Percentiles rank a stretch among this genome's conserved stretches.
Evolutionary conservation across 2,329 filamentous ascomycete species (phyloP).

Genomic region (Claviceps purpurea): DNA sequence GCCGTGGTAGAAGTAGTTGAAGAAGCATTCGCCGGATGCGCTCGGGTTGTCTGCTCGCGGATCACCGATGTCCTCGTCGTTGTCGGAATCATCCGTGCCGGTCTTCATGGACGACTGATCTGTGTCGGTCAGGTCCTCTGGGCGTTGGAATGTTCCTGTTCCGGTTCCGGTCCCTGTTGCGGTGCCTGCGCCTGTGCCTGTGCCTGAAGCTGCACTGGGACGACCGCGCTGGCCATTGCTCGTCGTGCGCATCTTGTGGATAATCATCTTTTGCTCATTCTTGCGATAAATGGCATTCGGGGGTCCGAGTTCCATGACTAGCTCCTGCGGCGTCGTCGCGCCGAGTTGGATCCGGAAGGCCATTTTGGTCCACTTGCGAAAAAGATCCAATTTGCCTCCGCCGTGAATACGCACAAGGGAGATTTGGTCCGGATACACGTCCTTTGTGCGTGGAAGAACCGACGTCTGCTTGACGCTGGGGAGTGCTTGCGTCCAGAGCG

Average conservation of each 20-base stretch:
- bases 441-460: conserved; percentile 56
- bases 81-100: conserved; percentile 52
- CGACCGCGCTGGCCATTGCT: conserved; percentile 37
- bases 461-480: conserved; percentile 61
- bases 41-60: conserved; percentile 35
- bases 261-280: conserved; percentile 76
- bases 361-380: conserved; percentile 54
- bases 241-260: conserved; percentile 53
- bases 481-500: conserved; percentile 62
- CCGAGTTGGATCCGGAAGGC: conserved; percentile 64
- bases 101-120: conserved; percentile 64
- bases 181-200: conserved; percentile 23
- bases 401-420: conserved; percentile 68
- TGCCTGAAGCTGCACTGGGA: conserved; percentile 22
- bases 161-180: conserved; percentile 17
- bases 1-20: conserved; percentile 93
- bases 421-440: conserved; percentile 77
- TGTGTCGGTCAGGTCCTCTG: conserved; percentile 53
- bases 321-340: conserved; percentile 81
- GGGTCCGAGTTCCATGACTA: conserved; percentile 80
- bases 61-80: conserved; percentile 45
- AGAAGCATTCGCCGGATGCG: conserved; percentile 68
- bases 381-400: conserved; percentile 63
- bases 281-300: conserved; percentile 91
- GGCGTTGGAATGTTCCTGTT: conserved; percentile 26